Evolutionary conservation across 805 yeast genomes (phyloP).

Genomic region (Kodamaea hsintzibuensis): DNA sequence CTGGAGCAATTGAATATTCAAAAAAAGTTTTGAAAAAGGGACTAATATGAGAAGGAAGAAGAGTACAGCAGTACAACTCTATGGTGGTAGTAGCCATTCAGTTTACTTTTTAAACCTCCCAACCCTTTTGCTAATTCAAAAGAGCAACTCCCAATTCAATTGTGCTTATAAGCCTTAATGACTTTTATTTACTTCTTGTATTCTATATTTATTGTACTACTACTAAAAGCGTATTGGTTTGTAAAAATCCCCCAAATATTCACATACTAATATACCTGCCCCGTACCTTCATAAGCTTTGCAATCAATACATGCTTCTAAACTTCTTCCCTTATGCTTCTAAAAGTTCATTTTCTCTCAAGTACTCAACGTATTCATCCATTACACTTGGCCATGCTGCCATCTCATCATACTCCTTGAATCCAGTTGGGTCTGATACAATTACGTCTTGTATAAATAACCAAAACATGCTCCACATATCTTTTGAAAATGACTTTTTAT

Average conservation of each 20-base stretch:
- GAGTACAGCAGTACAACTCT: too few species aligned
- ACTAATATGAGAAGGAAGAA: background rate
- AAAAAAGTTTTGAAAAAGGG: background rate
- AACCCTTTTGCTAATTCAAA: too few species aligned
- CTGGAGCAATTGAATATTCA: background rate
- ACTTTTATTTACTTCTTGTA: background rate
- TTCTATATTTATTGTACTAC: background rate
- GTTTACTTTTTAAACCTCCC: too few species aligned
- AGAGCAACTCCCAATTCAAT: background rate
- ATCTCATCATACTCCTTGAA: constrained; percentile 68
- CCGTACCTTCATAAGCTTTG: background rate
- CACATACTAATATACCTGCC: too few species aligned
- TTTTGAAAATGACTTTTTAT: constrained; percentile 53
- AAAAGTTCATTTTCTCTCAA: constrained; percentile 29
- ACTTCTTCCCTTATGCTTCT: background rate
- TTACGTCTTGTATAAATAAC: constrained; percentile 57
- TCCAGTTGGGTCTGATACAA: constrained; percentile 45
- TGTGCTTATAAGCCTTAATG: background rate
- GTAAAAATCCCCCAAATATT: too few species aligned
- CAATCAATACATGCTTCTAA: background rate
- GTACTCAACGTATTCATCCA: constrained; percentile 80
- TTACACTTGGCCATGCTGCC: constrained; percentile 89
- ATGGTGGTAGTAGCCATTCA: too few species aligned
- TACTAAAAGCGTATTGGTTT: too few species aligned
- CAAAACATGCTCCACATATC: constrained; percentile 89